A percentile compares a stretch with the other conserved stretches of the same genome.
These are phyloP conservation scores for Lyophyllum shimeji DNA, from an alignment of 768 basidiomycete species.

Conservation along the genomic window DNA sequence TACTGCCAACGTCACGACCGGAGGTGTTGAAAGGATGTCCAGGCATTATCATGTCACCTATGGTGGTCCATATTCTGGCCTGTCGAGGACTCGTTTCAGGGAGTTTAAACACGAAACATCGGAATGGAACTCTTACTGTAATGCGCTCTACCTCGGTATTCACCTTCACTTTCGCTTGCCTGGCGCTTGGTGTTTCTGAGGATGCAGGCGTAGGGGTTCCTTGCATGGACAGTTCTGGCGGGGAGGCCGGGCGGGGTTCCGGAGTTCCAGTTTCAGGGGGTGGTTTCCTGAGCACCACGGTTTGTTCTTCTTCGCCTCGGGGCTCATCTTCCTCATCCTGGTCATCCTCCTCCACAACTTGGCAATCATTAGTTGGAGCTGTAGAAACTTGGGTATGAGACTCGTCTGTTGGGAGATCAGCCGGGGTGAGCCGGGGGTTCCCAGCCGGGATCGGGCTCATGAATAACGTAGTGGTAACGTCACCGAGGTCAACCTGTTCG, in stretches of 20 bases:
- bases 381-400: neutral
- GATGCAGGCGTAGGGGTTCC: neutral
- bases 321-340: neutral
- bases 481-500: conserved; percentile 59
- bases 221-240: neutral
- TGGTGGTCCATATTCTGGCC: conserved; percentile 69
- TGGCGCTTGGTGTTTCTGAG: conserved; percentile 7
- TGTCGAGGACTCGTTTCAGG: conserved; percentile 25
- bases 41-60: conserved; percentile 64
- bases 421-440: neutral
- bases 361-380: neutral
- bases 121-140: conserved; percentile 42
- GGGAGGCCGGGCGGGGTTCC: neutral
- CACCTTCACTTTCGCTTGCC: conserved; percentile 41
- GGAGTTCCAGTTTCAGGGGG: neutral
- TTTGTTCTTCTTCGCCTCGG: neutral
- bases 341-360: neutral
- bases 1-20: conserved; percentile 29
- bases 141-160: conserved; percentile 66
- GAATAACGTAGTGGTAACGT: conserved; percentile 50
- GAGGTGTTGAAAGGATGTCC: conserved; percentile 41
- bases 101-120: neutral
- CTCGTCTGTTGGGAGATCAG: neutral
- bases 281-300: neutral
- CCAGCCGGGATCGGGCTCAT: conserved; percentile 27